Percentiles rank a stretch among this genome's conserved stretches.
Conservation (phyloP, 1,139 yeast genomes). For the Suhomyces chickasaworum region DNA sequence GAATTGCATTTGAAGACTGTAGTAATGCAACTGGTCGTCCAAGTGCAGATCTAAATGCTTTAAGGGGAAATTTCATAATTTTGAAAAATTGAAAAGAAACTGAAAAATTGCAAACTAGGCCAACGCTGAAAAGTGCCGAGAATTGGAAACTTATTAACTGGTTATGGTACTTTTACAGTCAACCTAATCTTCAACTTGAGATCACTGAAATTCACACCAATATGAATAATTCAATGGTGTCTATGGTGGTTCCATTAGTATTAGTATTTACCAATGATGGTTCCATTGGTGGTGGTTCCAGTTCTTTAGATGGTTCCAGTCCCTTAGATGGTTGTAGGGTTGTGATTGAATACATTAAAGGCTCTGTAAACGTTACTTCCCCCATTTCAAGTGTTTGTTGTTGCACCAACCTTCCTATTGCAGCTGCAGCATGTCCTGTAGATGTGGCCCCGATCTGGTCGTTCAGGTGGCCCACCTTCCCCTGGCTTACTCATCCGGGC, state of each 20-base stretch:
- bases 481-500: slow-evolving; percentile 1
- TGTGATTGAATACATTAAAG: no score
- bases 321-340: no score
- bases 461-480: no score
- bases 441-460: no score
- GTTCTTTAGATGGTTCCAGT: no score
- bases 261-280: no score
- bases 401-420: neutral
- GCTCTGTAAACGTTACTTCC: no score
- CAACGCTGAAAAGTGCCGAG: neutral
- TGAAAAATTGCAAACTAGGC: neutral
- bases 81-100: neutral
- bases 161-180: neutral
- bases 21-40: neutral
- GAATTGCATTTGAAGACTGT: neutral
- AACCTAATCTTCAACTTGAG: neutral
- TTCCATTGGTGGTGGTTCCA: no score
- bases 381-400: neutral
- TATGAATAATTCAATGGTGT: no score
- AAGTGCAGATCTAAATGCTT: neutral
- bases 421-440: neutral
- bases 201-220: no score
- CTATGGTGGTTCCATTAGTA: no score
- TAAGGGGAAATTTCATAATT: slow-evolving; percentile 3
- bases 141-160: neutral